phyloP scores from a whole-genome alignment of 2,329 filamentous ascomycete genomes.

The Monosporascus cannonballus region DNA sequence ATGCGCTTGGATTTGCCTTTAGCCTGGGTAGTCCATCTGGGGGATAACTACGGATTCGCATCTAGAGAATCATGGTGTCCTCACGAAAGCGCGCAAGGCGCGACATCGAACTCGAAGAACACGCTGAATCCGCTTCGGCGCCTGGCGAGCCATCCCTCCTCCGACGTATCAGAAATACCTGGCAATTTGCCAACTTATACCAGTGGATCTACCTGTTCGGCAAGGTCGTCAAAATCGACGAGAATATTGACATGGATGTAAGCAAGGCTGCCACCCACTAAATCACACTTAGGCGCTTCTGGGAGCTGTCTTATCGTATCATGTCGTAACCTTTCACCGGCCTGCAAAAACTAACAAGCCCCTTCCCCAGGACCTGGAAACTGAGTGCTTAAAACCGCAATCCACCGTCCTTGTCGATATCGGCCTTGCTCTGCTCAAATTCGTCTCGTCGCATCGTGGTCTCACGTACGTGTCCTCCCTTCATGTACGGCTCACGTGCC shows the following conservation, averaged over 20 bases:
- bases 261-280: slow-evolving; percentile 10
- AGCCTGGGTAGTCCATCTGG: background rate
- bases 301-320: too few species aligned
- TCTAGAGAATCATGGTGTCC: slow-evolving; percentile 32
- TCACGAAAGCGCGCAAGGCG: slow-evolving; percentile 42
- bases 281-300: too few species aligned
- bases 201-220: slow-evolving; percentile 94
- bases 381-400: slow-evolving; percentile 75
- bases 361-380: slow-evolving; percentile 67
- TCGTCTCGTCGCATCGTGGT: slow-evolving; percentile 87
- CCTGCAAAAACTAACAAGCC: background rate
- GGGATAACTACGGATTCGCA: background rate
- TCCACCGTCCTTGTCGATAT: slow-evolving; percentile 74
- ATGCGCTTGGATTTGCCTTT: background rate
- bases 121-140: slow-evolving; percentile 13
- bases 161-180: slow-evolving; percentile 74
- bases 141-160: slow-evolving; percentile 40
- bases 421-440: slow-evolving; percentile 82
- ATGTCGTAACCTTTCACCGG: too few species aligned
- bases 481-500: slow-evolving; percentile 1
- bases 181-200: slow-evolving; percentile 90
- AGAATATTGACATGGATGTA: slow-evolving; percentile 87
- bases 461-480: slow-evolving; percentile 61
- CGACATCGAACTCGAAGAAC: slow-evolving; percentile 31
- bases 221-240: slow-evolving; percentile 80